Percentiles rank a stretch among this genome's conserved stretches.
Conservation (phyloP, 2,329 filamentous ascomycete species). For the Verticillium nonalfalfae region DNA sequence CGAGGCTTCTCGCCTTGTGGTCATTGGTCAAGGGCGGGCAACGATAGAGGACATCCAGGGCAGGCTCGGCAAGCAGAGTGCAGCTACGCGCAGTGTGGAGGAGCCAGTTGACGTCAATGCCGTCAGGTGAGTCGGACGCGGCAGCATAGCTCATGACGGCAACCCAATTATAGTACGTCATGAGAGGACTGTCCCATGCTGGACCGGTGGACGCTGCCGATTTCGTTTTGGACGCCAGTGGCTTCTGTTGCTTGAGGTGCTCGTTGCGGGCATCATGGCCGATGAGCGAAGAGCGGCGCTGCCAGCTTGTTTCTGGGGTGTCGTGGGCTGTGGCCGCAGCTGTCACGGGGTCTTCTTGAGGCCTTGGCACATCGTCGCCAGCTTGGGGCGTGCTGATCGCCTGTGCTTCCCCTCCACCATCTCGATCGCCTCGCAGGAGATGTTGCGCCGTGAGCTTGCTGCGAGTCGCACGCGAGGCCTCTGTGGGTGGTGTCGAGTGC, state of each 20-base stretch:
- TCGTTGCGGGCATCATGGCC: background rate
- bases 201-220: background rate
- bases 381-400: background rate
- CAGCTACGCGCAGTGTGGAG: constrained; percentile 57
- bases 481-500: background rate
- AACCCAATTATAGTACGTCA: constrained; percentile 64
- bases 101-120: constrained; percentile 55
- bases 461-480: background rate
- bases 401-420: background rate
- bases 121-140: constrained; percentile 31
- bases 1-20: constrained; percentile 36
- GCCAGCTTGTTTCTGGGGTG: background rate
- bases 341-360: too few species aligned
- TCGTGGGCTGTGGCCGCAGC: too few species aligned
- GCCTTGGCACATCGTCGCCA: too few species aligned
- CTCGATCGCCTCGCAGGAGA: background rate
- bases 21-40: constrained; percentile 54
- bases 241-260: too few species aligned
- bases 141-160: constrained; percentile 66
- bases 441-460: background rate
- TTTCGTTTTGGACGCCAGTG: too few species aligned
- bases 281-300: background rate
- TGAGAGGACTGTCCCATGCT: background rate
- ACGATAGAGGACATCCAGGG: constrained; percentile 65
- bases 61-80: constrained; percentile 62